Percentiles rank a stretch among this genome's conserved stretches.
These are phyloP conservation scores for Pyrus hybrid DNA, from an alignment of 331 rosid genomes.

Conservation along the genomic window DNA sequence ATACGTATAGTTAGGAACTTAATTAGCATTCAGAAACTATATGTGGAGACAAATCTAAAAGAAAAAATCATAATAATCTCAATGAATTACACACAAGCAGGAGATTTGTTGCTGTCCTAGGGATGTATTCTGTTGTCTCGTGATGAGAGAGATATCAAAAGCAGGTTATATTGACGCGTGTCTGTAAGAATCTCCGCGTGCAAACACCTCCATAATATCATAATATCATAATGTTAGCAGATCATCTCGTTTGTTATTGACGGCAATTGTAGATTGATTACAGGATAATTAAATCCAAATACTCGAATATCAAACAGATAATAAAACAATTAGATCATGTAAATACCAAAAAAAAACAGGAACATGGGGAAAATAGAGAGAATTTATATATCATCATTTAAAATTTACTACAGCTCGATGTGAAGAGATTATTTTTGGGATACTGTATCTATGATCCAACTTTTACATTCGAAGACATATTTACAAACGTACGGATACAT, in stretches of 20 bases:
- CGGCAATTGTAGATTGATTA: background rate
- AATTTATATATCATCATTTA: background rate
- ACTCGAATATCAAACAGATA: background rate
- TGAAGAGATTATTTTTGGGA: background rate
- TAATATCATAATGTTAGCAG: background rate
- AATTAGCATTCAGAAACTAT: background rate
- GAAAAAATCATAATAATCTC: background rate
- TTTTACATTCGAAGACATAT: background rate
- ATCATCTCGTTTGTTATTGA: background rate
- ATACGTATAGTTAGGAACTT: background rate
- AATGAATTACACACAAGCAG: background rate
- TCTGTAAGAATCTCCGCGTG: too few species aligned
- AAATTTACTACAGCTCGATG: background rate
- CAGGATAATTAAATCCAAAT: background rate
- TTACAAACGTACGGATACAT: background rate
- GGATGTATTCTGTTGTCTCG: fast-evolving
- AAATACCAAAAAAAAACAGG: background rate
- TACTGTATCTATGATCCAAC: background rate
- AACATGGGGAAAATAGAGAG: background rate
- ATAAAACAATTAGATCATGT: background rate
- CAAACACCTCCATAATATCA: too few species aligned
- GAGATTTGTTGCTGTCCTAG: too few species aligned
- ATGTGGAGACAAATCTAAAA: background rate
- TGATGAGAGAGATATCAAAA: too few species aligned
- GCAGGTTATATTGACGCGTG: too few species aligned